Base-by-base conservation (phyloP, 352 stramenopile genomes). In the Phytopythium chamaehyphon region DNA sequence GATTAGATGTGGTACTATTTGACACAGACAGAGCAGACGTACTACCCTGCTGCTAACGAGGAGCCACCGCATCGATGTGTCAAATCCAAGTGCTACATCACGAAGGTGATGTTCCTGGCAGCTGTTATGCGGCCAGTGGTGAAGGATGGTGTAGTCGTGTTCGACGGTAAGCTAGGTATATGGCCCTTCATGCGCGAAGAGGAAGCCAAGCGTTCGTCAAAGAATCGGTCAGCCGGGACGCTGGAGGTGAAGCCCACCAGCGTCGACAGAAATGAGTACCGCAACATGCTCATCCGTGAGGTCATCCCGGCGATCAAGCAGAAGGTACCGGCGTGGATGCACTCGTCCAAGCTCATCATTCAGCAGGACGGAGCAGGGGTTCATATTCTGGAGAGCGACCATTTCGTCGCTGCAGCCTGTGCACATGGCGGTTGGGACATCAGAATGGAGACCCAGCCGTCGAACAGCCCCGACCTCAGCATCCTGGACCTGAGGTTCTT, bases 1-100 rank as follows among this genome's bases (percentile, higher is more conserved):
- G 55, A 68, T 26, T 58, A 68, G 33, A 68, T 62, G 33, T 68
- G 52, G 48, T 65, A 68, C 35, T 65, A 54, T 12, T 4, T 72
- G 18, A 45, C 49, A 33, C 40, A 62, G 28, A 19, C 48, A 3
- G 47, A 56, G 2, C 48, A 40, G 2, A 31, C 15, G 0, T 67
- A 46, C 15, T 58, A 61, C 28, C 23, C 63, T 4, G 26, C 56
- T 8, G 14, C 35, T 0, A 42, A 54, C 6, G 62, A 75, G 33
- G 9, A 35, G 0, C 16, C 37, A 7, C 61, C 46, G 1, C 47
- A 61, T 35, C 42, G 28, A 0, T 38, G 45, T 1, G 45, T 52
- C 4, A 24, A 46, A 1, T 66, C 50, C 47, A 71, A 71, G 26
- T 15, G 45, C 8, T 59, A 54, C 38, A 61, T 72, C 1, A 59